Percentiles rank a stretch among this genome's conserved stretches.
phyloP scores from a whole-genome alignment of 805 yeast species.

The Candida piceae region DNA sequence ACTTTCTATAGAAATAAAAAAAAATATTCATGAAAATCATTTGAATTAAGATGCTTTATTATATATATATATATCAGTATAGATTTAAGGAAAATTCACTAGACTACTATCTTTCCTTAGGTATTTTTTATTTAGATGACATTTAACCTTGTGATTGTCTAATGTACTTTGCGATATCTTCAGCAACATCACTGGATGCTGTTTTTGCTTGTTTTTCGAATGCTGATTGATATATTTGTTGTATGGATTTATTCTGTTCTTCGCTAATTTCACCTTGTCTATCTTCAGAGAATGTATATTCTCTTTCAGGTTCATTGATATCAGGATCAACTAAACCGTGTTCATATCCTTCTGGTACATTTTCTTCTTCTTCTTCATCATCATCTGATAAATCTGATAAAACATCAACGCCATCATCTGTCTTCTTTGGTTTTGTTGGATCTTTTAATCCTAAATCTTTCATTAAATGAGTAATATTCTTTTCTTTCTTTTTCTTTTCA shows the following conservation, averaged over 20 bases:
- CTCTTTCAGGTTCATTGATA: slow-evolving; percentile 42
- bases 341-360: slow-evolving; percentile 30
- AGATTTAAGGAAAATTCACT: too few relatives aligned
- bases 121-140: too few relatives aligned
- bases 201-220: slow-evolving; percentile 57
- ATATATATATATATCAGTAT: too few relatives aligned
- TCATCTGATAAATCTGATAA: slow-evolving; percentile 43
- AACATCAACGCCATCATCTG: slow-evolving; percentile 39
- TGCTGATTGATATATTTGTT: slow-evolving; percentile 69
- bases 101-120: too few relatives aligned
- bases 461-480: slow-evolving; percentile 69
- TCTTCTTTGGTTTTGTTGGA: slow-evolving; percentile 26
- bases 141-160: slow-evolving; percentile 21
- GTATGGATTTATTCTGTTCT: slow-evolving; percentile 45
- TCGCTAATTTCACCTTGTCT: slow-evolving; percentile 56
- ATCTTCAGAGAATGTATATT: slow-evolving; percentile 64
- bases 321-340: slow-evolving; percentile 43
- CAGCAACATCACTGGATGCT: slow-evolving; percentile 64
- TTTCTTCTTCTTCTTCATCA: slow-evolving; percentile 47
- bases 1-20: too few relatives aligned
- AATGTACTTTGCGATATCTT: slow-evolving; percentile 64
- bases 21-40: too few relatives aligned
- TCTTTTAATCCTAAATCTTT: slow-evolving; percentile 71
- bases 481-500: slow-evolving; percentile 66
- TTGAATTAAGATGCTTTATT: too few relatives aligned